Percentiles rank a stretch among this genome's conserved stretches.
phyloP scores from a whole-genome alignment of 768 basidiomycete genomes.

The Phaffia tasmanica region DNA sequence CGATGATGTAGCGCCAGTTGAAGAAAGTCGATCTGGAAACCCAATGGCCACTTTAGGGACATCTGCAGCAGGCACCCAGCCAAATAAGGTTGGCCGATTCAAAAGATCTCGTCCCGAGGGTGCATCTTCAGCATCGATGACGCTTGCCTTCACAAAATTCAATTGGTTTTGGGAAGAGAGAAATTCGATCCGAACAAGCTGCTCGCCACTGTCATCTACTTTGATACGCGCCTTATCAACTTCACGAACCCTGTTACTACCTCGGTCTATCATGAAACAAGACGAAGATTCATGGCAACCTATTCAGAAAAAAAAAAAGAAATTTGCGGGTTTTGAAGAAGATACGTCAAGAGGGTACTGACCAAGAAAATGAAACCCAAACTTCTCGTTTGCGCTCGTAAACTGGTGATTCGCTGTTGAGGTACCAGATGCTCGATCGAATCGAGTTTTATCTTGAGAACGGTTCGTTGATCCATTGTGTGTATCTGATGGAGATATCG shows the following conservation, averaged over 20 bases:
- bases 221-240: conserved; percentile 2
- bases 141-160: conserved; percentile 4
- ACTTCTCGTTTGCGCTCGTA: conserved; percentile 6
- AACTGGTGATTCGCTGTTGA: too few relatives aligned
- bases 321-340: background rate
- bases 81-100: conserved; percentile 12
- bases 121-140: conserved; percentile 7
- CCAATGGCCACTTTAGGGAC: background rate
- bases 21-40: background rate
- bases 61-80: conserved; percentile 2
- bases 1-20: background rate
- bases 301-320: background rate
- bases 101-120: background rate
- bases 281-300: background rate
- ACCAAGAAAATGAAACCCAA: conserved; percentile 15
- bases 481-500: too few relatives aligned
- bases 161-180: background rate
- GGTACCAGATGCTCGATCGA: too few relatives aligned
- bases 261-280: background rate
- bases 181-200: conserved; percentile 15
- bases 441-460: too few relatives aligned
- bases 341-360: background rate
- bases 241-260: background rate
- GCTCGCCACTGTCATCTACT: background rate
- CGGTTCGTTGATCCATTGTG: too few relatives aligned